Evolutionary conservation across 768 basidiomycete genomes (phyloP).

Genomic region (Phallus indusiatus): DNA sequence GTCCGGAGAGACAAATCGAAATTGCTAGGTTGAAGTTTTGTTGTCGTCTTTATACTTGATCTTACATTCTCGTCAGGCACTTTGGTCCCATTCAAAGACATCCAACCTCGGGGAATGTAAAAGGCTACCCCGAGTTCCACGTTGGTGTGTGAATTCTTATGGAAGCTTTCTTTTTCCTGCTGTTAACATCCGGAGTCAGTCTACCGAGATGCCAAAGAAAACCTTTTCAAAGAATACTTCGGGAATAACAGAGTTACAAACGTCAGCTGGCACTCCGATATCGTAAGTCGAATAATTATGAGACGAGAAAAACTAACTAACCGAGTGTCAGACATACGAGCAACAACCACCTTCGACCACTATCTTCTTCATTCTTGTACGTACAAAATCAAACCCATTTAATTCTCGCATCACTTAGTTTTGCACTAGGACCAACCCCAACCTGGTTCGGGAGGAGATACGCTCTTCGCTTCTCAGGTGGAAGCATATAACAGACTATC

Average conservation of each 20-base stretch:
- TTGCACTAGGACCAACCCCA: conserved; percentile 11
- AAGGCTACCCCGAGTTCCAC: conserved; percentile 50
- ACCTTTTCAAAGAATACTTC: conserved; percentile 34
- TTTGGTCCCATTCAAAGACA: conserved; percentile 21
- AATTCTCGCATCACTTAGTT: not conserved
- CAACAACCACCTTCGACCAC: conserved; percentile 46
- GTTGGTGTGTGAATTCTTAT: conserved; percentile 30
- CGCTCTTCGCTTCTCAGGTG: conserved; percentile 46
- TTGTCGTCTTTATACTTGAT: not conserved
- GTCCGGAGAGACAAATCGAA: conserved; percentile 42
- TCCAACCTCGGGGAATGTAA: conserved; percentile 35
- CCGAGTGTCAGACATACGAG: conserved; percentile 37
- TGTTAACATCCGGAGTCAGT: conserved; percentile 21
- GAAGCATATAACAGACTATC: conserved; percentile 54
- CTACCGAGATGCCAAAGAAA: conserved; percentile 39
- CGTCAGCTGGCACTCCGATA: conserved; percentile 47
- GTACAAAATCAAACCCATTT: not conserved
- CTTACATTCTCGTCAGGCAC: conserved; percentile 11
- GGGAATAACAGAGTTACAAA: conserved; percentile 32
- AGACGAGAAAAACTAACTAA: not conserved
- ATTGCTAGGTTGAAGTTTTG: conserved; percentile 29
- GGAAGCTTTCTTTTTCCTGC: not conserved
- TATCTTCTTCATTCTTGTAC: conserved; percentile 43
- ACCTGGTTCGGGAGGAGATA: conserved; percentile 37
- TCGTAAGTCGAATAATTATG: conserved; percentile 24